Base-by-base conservation (phyloP, 2,329 filamentous ascomycete genomes). In the Colletotrichum tropicale region DNA sequence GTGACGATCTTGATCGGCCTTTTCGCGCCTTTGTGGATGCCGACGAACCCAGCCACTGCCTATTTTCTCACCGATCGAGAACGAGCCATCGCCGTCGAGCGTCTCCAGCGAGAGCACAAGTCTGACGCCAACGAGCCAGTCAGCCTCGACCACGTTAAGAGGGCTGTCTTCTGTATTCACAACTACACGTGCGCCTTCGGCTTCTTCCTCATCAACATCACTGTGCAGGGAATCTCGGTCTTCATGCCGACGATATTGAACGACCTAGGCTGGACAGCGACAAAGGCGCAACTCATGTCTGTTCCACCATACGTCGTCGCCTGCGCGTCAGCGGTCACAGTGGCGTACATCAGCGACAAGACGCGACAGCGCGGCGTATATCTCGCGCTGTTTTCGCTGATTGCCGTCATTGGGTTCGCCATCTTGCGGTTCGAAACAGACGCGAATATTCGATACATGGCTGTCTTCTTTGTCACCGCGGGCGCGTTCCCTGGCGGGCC, bases 181-280 rank as follows among this genome's bases (percentile, higher is more conserved):
- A 92, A 91, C 83, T 89, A 90, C 79, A 88, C 91, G 55, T 92
- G 89, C 80, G 89, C 89, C 2, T 79, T 88, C 7, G 90, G 90
- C 8, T 92, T 91, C 85, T 90, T 92, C 83, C 84, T 88, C 78
- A 89, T 91, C 84, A 92, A 92, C 82, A 88, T 92, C 78, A 91
- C 90, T 1, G 90, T 92, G 3, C 89, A 92, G 76, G 87, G 87
- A 2, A 78, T 88, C 15, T 88, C 87, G 10, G 86, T 88, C n/a
- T 89, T 89, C 78, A 83, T 88, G 80, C 87, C 86, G 15, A 88
- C 86, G n/a, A 86, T 88, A 66, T 81, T 89, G n/a, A 80, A 78
- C 21, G 84, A 88, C 32, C 78, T 88, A 32, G 81, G 83, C 26
- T 88, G 85, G 83, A 81, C 83, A 24, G 77, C 81, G 5, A 83